Evolutionary conservation across 1,284 basidiomycete genomes (phyloP), one percentile per base, ranked within the genome.

Genomic region (Stereum hirsutum): DNA sequence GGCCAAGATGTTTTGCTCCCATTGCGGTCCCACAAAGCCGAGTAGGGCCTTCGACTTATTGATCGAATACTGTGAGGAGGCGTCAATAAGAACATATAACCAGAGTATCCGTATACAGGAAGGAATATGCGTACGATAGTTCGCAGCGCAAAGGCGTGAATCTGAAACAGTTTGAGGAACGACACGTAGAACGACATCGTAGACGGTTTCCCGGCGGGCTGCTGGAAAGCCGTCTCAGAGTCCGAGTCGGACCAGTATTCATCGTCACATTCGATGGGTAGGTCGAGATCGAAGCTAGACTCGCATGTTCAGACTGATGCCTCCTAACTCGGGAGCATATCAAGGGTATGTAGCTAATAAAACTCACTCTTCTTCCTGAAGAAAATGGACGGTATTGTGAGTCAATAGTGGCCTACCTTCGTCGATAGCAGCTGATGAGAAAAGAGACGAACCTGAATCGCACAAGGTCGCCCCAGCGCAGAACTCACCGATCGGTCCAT

Each of bases 311-410:
- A n/a, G n/a, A n/a, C n/a, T n/a, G n/a, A n/a, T n/a, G n/a, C n/a
- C n/a, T n/a, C n/a, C n/a, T n/a, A n/a, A n/a, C n/a, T n/a, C n/a
- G n/a, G n/a, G n/a, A n/a, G n/a, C n/a, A n/a, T n/a, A n/a, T n/a
- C n/a, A n/a, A n/a, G n/a, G n/a, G n/a, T n/a, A n/a, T n/a, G n/a
- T n/a, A n/a, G n/a, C n/a, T n/a, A n/a, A 11, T 12, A 24, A 7
- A 4, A 66, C 79, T 21, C 52, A 87, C 85, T 92, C n/a, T n/a
- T n/a, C n/a, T 47, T 92, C 88, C 46, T 89, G n/a, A n/a, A n/a
- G n/a, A n/a, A n/a, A n/a, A n/a, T n/a, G n/a, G n/a, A n/a, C n/a
- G n/a, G n/a, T n/a, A n/a, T n/a, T n/a, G n/a, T n/a, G n/a, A n/a
- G n/a, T n/a, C n/a, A n/a, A n/a, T n/a, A n/a, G n/a, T n/a, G n/a